Evolutionary conservation across 2,329 filamentous ascomycete genomes (phyloP), one percentile per base, ranked within the genome.

Genomic region (Colletotrichum echinochloae): DNA sequence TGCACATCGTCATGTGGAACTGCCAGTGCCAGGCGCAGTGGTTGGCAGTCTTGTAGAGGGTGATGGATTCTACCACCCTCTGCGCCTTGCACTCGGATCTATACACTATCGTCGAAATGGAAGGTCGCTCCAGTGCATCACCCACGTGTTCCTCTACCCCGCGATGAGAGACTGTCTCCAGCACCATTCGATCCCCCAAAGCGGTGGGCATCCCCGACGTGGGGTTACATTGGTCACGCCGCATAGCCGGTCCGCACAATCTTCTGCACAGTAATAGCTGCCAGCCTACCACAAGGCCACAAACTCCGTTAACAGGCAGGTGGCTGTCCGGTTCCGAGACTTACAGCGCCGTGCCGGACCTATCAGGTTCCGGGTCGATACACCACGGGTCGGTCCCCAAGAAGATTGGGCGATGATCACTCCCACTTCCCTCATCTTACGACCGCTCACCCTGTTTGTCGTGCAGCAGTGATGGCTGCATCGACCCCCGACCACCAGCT

Each of bases 81-180:
- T 28, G 55, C 30, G 26, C 12, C 35, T 44, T 57, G 54, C 35
- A 9, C 1, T 20, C 14, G 49, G 16, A 3, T 52, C 54, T 48
- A n/a, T n/a, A n/a, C n/a, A n/a, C n/a, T n/a, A 49, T 48, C n/a
- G 46, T 70, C 23, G 44, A 70, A 67, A 23, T 37, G 44, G 64
- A 67, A 70, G 64, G 64, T 67, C 35, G 30, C 37, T 28, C 52
- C 37, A 67, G 35, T 30, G 44, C 46, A 14, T 18, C 41, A 66
- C 64, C 63, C 51, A 70, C 51, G 44, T 66, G 51, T 70, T 67
- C 56, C 30, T 39, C 46, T 67, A 61, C 67, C 67, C 67, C 67
- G 63, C 67, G 67, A 70, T 70, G 51, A 46, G 63, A 35, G 35
- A 37, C 51, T 30, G 37, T 46, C 51, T 57, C 20, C 35, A 14